A percentile compares a stretch with the other conserved stretches of the same genome.
These are phyloP conservation scores for Celoporthe dispersa DNA, from an alignment of 2,329 filamentous ascomycete genomes.

Conservation along the genomic window DNA sequence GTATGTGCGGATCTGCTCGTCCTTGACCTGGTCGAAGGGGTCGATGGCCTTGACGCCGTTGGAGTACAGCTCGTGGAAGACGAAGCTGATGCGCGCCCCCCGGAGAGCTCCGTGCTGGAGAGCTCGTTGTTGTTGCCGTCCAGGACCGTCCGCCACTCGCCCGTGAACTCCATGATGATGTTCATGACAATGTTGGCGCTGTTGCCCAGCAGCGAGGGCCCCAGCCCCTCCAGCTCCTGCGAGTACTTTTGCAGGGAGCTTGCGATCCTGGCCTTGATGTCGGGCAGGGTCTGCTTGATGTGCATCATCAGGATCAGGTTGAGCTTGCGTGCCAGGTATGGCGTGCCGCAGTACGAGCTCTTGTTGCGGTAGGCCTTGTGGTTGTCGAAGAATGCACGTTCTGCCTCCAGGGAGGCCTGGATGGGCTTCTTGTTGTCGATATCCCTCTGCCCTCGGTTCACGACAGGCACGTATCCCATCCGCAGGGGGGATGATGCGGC, in stretches of 20 bases:
- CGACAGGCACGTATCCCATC: conserved; percentile 91
- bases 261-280: conserved; percentile 97
- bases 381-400: conserved; percentile 97
- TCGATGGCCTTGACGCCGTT: conserved; percentile 98
- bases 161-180: conserved; percentile 98
- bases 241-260: conserved; percentile 92
- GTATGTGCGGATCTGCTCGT: conserved; percentile 94
- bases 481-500: conserved; percentile 94
- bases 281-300: conserved; percentile 98
- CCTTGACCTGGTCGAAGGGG: conserved; percentile 96
- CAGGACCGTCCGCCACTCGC: conserved; percentile 93
- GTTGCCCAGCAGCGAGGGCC: conserved; percentile 94
- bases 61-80: conserved; percentile 97
- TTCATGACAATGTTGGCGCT: conserved; percentile 95
- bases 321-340: conserved; percentile 93
- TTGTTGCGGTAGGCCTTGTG: conserved; percentile 99
- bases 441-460: conserved; percentile 96
- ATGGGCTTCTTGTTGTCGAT: conserved; percentile 99
- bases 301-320: conserved; percentile 99
- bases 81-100: conserved; percentile 98
- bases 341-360: conserved; percentile 97
- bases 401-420: conserved; percentile 84
- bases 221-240: conserved; percentile 78
- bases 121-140: conserved; percentile 97
- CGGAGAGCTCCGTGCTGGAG: conserved; percentile 91